Base-by-base conservation (phyloP, 1,139 yeast genomes). In the Suhomyces taliae region DNA sequence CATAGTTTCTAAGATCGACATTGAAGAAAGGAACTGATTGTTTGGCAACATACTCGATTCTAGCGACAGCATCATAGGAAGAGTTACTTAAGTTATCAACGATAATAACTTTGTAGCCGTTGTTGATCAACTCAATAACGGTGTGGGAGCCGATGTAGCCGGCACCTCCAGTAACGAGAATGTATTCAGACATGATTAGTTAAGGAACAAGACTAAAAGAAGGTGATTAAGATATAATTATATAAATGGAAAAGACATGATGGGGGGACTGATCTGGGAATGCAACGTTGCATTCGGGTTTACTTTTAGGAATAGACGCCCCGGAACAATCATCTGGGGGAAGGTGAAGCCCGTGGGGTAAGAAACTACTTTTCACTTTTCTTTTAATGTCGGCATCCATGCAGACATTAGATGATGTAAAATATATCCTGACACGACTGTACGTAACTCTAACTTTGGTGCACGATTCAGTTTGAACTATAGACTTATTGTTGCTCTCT, bases 101-200 rank as follows among this genome's bases (percentile, higher is more conserved):
- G 42, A 88, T 78, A 19, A 88, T 83, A 31, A 87, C 90, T 40
- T 83, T 76, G 60, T 83, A 79, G 34, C 89, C 89, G 46, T 81
- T 76, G 53, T 81, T 76, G 48, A 86, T 64, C 47, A 87, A 74
- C 55, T 84, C 87, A 35, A 85, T 79, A 7, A 83, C 86, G 2
- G 93, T 85, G 62, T 87, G 95, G 14, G 93, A 85, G 27, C 95
- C 95, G 59, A 88, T 87, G 66, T 88, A 88, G 32, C 96, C 95
- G 33, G 95, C 90, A 46, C 95, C 95, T 40, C 95, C 95, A 32
- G 95, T 86, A 34, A 88, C 91, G 49, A 87, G 72, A 48, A 87
- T 84, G 62, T 74, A 76, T 14, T 52, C 46, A 8, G 49, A 37
- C 50, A 47, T 49, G 27, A 12, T 40, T 8, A 8, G 8, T 32